Evolutionary conservation across 495 filamentous ascomycete species (phyloP), one percentile per base, ranked within the genome.

Genomic region (Penicillium argentinense): DNA sequence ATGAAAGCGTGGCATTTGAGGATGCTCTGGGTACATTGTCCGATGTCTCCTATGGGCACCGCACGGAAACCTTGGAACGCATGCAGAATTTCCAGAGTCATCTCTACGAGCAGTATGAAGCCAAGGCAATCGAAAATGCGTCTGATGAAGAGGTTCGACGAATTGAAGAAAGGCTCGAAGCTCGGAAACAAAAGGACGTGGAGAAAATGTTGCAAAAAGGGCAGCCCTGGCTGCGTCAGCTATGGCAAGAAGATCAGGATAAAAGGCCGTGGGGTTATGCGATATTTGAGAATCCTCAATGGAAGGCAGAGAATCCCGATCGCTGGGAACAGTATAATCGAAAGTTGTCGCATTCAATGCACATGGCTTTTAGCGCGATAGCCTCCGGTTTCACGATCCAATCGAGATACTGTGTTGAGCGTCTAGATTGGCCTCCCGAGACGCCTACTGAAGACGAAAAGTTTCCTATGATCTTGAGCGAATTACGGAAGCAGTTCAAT

Each of bases 221-320:
- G 6, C 22, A 45, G 13, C 22, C 28, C 41, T 44, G 18, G 41
- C 28, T 34, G 1, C 41, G 28, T 18, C 5, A 44, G 12, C 28
- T 36, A 38, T 45, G 24, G 42, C 9, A 45, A 26, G 42, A 45
- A 37, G 30, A 45, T 28, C 0, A 27, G 22, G 18, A 22, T 17
- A 18, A 45, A 45, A 28, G 18, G 13, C 30, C 23, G 18, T 45
- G 16, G 42, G 32, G 32, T 34, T 44, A 45, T 37, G 19, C 23
- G 22, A 37, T 45, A 1, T 45, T 37, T 17, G 13, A 27, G 16
- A 45, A 34, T 14, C 32, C 22, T 37, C 5, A 26, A 14, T 45
- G 32, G 30, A 45, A 37, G 23, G 21, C 13, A 23, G 30, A 45
- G 32, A 24, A 45, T 27, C 42, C 32, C 13, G 11, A 45, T 36